Evolutionary conservation across 2,329 filamentous ascomycete species (phyloP), one percentile per base, ranked within the genome.

Genomic region (Botrytis deweyae): DNA sequence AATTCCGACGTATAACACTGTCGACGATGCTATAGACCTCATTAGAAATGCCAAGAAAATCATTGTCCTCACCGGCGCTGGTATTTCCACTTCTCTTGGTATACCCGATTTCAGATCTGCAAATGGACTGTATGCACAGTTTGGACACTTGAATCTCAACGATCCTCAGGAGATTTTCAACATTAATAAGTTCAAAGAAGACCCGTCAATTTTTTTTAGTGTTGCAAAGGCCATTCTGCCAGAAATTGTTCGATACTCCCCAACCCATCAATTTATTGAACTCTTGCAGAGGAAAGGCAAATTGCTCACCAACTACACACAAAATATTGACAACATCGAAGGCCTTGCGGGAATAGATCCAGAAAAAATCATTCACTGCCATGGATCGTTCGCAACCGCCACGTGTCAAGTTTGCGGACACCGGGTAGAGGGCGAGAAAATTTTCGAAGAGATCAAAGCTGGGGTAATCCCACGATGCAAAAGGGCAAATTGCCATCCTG

Each of bases 301-400:
- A 82, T 88, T 99, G 10, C 88, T 98, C 74, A 98, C 95, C 61
- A 98, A 98, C 84, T 99, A 98, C 85, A 97, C 96, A 0, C 96
- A 99, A 82, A 99, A 99, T 82, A 98, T 99, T 80, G 96, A 99
- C 85, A 98, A 98, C 79, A 90, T 98, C 70, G 95, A 99, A 82
- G 88, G 91, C 75, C 91, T 93, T 79, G 95, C 95, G 0, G 96
- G 96, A 36, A 93, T 99, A 75, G 84, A 86, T 36, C 87, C 89
- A 1, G 91, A 93, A 49, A 97, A 96, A 80, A 87, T 98, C 29
- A 92, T 99, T 42, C 95, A 99, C 83, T 98, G 96, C 81, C 96
- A 99, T 81, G 96, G 96, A 75, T 97, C 94, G 10, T 98, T 98
- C 84, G 95, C 95, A 62, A 97, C 92, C 0, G 96, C 96, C 36